These are phyloP conservation scores for Trichophyton verrucosum DNA, from an alignment of 2,329 filamentous ascomycete species.

Conservation along the genomic window DNA sequence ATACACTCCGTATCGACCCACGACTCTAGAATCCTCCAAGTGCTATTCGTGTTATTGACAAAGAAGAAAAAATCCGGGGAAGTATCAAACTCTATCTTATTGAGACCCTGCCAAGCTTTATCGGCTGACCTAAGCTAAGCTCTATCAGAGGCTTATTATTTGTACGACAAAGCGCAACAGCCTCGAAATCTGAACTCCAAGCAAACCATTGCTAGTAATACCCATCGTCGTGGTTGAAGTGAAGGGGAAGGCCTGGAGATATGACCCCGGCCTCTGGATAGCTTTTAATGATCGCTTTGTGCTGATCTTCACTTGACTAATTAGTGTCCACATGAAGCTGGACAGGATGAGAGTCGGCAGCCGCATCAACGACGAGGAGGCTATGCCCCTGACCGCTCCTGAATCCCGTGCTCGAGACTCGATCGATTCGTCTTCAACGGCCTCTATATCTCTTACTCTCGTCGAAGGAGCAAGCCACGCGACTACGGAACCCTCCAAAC, in stretches of 20 bases:
- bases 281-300: background rate
- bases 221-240: background rate
- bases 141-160: background rate
- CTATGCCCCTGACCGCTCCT: constrained; percentile 11
- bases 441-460: constrained; percentile 13
- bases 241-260: background rate
- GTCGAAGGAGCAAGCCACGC: constrained; percentile 7
- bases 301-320: background rate
- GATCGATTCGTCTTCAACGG: constrained; percentile 15
- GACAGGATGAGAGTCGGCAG: constrained; percentile 10
- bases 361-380: constrained; percentile 11
- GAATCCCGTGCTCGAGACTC: constrained; percentile 8
- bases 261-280: background rate
- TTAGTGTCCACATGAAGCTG: background rate
- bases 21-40: no score
- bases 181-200: background rate
- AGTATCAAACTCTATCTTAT: background rate
- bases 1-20: no score
- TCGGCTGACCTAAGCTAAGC: background rate
- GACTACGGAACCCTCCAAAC: background rate
- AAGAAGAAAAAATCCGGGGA: background rate
- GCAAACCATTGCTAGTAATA: background rate
- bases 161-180: background rate
- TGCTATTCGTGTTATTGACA: no score
- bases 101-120: background rate